These are phyloP conservation scores for Patellifolia procumbens DNA, from an alignment of 179 eudicot species.

Conservation along the genomic window DNA sequence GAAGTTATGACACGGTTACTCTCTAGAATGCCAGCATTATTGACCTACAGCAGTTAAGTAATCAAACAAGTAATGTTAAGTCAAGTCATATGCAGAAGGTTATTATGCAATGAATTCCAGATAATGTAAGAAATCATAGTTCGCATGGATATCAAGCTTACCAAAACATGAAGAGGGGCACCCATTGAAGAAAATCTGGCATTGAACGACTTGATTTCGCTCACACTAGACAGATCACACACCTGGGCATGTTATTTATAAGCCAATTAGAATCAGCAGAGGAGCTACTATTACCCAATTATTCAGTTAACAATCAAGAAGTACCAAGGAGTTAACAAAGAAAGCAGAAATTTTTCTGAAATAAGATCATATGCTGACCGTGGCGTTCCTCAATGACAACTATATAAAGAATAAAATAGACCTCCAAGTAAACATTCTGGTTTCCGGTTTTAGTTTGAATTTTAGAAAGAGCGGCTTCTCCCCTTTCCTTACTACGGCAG, in stretches of 20 bases:
- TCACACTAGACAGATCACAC: slow-evolving; percentile 83
- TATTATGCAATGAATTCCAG: not conserved
- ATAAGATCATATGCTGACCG: not conserved
- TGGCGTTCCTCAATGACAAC: not conserved
- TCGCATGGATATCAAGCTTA: slow-evolving; percentile 32
- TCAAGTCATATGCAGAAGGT: not conserved
- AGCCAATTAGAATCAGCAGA: slow-evolving; percentile 9
- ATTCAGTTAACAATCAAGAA: not conserved
- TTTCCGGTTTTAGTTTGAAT: slow-evolving; percentile 75
- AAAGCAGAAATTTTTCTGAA: not conserved
- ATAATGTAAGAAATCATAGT: not conserved
- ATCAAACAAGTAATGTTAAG: not conserved
- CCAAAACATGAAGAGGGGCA: slow-evolving; percentile 78
- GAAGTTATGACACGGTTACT: slow-evolving; percentile 50
- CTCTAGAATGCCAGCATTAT: slow-evolving; percentile 90
- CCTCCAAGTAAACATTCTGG: slow-evolving; percentile 83
- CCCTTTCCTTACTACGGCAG: slow-evolving; percentile 90
- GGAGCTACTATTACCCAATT: not conserved
- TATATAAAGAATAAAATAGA: slow-evolving; percentile 14
- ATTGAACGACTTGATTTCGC: slow-evolving; percentile 69
- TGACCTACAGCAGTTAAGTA: slow-evolving; percentile 51
- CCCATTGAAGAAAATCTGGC: slow-evolving; percentile 59
- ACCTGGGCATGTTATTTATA: slow-evolving; percentile 40
- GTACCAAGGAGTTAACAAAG: not conserved
- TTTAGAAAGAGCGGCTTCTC: slow-evolving; percentile 77